Percentiles rank a stretch among this genome's conserved stretches.
These are phyloP conservation scores for Lactifluus subvellereus DNA, from an alignment of 768 basidiomycete species.

Conservation along the genomic window DNA sequence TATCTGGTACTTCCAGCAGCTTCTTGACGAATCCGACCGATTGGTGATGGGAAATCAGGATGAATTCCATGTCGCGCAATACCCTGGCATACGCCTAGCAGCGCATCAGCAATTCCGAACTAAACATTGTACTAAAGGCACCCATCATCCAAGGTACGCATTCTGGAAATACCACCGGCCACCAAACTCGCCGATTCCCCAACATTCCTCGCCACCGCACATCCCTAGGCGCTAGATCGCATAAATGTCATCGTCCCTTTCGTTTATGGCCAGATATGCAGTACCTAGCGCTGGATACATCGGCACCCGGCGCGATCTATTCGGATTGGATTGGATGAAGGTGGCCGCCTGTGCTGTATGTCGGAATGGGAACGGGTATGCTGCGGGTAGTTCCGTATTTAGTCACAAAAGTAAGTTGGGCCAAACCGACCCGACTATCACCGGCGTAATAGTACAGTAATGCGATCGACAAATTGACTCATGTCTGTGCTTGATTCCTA, in stretches of 20 bases:
- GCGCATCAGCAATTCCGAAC: background rate
- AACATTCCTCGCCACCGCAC: background rate
- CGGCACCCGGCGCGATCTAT: background rate
- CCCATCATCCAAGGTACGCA: background rate
- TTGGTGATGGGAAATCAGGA: conserved; percentile 17
- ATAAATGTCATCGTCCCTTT: background rate
- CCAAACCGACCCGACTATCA: background rate
- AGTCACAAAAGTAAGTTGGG: background rate
- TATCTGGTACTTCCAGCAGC: conserved; percentile 2
- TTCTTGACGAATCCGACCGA: conserved; percentile 18
- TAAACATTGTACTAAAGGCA: background rate
- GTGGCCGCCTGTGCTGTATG: background rate
- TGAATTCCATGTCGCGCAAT: conserved; percentile 1
- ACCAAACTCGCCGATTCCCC: conserved; percentile 1
- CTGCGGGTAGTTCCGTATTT: background rate
- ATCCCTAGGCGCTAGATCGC: background rate
- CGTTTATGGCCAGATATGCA: background rate
- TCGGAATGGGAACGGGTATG: background rate
- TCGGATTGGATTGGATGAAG: background rate
- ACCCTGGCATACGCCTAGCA: background rate
- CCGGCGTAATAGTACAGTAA: background rate
- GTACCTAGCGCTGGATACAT: background rate
- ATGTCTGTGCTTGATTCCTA: conserved; percentile 9
- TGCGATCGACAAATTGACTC: conserved; percentile 9
- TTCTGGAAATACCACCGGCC: background rate